These are phyloP conservation scores for Fraxinus latifolia DNA, from an alignment of 305 asterid genomes.

Conservation along the genomic window DNA sequence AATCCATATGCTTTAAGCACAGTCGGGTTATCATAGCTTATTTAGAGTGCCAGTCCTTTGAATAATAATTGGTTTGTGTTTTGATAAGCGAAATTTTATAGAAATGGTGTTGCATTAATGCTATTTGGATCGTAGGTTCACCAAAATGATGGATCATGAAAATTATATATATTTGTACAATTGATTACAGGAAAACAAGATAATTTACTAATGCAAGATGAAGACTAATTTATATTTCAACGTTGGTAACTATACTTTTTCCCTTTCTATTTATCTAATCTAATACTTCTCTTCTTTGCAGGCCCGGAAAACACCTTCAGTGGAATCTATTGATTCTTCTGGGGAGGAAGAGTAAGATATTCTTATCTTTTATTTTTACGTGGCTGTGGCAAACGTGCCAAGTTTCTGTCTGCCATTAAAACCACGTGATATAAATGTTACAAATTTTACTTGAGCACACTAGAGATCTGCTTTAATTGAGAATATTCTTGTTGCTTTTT, in stretches of 20 bases:
- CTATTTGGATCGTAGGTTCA: conserved; percentile 3
- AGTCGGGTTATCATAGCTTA: neutral
- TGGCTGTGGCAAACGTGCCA: conserved; percentile 16
- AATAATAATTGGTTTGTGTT: conserved; percentile 4
- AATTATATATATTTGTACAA: neutral
- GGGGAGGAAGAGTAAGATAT: conserved; percentile 96
- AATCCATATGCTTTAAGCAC: conserved; percentile 14
- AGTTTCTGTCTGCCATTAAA: conserved; percentile 3
- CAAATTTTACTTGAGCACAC: neutral
- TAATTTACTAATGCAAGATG: conserved; percentile 7
- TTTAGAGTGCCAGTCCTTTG: neutral
- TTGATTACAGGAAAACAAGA: neutral
- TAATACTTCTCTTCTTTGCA: conserved; percentile 34
- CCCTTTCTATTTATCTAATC: conserved; percentile 21
- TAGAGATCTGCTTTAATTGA: neutral
- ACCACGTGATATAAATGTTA: neutral
- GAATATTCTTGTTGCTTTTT: neutral
- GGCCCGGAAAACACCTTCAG: conserved; percentile 73
- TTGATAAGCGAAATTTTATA: neutral
- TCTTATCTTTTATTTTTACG: conserved; percentile 19
- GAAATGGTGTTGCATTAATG: neutral
- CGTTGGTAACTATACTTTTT: conserved; percentile 10
- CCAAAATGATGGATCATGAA: conserved; percentile 7
- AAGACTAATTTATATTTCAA: neutral
- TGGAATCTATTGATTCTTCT: conserved; percentile 83